Conservation (phyloP, 768 basidiomycete genomes). For the Trametes villosa region DNA sequence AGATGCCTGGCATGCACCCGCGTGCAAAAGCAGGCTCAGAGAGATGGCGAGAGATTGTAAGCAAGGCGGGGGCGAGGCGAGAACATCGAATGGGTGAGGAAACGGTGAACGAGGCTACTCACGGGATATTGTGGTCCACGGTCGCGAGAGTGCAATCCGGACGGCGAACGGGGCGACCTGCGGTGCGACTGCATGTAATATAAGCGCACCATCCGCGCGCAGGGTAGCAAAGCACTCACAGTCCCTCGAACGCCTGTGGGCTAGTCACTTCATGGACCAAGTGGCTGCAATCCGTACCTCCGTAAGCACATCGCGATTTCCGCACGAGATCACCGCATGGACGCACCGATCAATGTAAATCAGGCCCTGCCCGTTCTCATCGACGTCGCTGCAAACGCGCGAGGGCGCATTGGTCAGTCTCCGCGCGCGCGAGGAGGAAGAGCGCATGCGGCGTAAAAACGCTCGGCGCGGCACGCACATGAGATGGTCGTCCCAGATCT, state of each 20-base stretch:
- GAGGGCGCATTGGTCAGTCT: slow-evolving; percentile 4
- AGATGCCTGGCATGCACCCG: too few relatives aligned
- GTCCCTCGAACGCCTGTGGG: slow-evolving; percentile 64
- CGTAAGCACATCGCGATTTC: background rate
- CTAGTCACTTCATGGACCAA: slow-evolving; percentile 68
- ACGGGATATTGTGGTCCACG: slow-evolving; percentile 64
- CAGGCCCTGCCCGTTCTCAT: slow-evolving; percentile 77
- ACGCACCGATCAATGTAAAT: slow-evolving; percentile 66
- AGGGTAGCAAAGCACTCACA: slow-evolving; percentile 37
- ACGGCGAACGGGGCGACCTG: slow-evolving; percentile 58
- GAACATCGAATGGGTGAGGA: background rate
- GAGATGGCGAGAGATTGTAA: too few relatives aligned
- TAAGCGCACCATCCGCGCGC: background rate
- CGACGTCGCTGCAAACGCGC: slow-evolving; percentile 54
- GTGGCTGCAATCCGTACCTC: slow-evolving; percentile 41
- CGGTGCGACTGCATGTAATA: slow-evolving; percentile 42
- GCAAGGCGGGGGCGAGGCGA: too few relatives aligned
- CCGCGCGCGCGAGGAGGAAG: background rate
- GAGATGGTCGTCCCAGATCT: slow-evolving; percentile 97
- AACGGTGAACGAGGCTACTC: slow-evolving; percentile 27
- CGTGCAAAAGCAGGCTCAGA: too few relatives aligned
- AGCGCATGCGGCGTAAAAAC: background rate
- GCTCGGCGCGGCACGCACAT: slow-evolving; percentile 57
- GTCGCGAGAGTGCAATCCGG: slow-evolving; percentile 70
- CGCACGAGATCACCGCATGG: background rate